Percentiles rank a stretch among this genome's conserved stretches.
phyloP scores from a whole-genome alignment of 2,329 filamentous ascomycete species.

The Cercospora janseana region DNA sequence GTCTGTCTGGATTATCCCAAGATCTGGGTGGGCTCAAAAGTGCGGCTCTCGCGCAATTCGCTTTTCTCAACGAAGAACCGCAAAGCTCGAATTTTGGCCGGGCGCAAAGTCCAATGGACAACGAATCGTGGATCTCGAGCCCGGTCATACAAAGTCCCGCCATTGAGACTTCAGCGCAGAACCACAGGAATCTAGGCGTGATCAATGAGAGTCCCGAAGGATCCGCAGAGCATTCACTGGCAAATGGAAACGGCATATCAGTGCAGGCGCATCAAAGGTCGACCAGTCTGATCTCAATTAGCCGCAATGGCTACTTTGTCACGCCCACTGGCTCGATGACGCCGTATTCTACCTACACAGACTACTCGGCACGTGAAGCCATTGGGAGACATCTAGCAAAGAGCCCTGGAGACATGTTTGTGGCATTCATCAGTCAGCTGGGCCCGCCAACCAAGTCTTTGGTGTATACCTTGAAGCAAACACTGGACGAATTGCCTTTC shows the following conservation, averaged over 20 bases:
- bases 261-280: background rate
- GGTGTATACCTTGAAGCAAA: slow-evolving; percentile 85
- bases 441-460: slow-evolving; percentile 95
- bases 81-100: slow-evolving; percentile 15
- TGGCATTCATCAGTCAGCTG: slow-evolving; percentile 81
- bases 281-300: background rate
- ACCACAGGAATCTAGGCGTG: slow-evolving; percentile 41
- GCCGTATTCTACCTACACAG: slow-evolving; percentile 20
- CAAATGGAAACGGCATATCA: slow-evolving; percentile 12
- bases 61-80: slow-evolving; percentile 65
- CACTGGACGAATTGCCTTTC: slow-evolving; percentile 84
- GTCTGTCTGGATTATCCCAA: slow-evolving; percentile 80
- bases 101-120: slow-evolving; percentile 5
- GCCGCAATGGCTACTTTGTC: slow-evolving; percentile 20
- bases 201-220: slow-evolving; percentile 44
- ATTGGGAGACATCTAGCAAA: slow-evolving; percentile 20
- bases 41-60: slow-evolving; percentile 85
- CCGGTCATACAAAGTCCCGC: slow-evolving; percentile 15
- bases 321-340: slow-evolving; percentile 20
- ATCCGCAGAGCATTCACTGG: slow-evolving; percentile 4
- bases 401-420: slow-evolving; percentile 75
- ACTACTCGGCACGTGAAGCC: slow-evolving; percentile 14
- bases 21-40: slow-evolving; percentile 87
- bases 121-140: slow-evolving; percentile 17
- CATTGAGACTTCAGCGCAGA: slow-evolving; percentile 14